Conservation (phyloP, 106 monocot species). For the Dioscorea alata region DNA sequence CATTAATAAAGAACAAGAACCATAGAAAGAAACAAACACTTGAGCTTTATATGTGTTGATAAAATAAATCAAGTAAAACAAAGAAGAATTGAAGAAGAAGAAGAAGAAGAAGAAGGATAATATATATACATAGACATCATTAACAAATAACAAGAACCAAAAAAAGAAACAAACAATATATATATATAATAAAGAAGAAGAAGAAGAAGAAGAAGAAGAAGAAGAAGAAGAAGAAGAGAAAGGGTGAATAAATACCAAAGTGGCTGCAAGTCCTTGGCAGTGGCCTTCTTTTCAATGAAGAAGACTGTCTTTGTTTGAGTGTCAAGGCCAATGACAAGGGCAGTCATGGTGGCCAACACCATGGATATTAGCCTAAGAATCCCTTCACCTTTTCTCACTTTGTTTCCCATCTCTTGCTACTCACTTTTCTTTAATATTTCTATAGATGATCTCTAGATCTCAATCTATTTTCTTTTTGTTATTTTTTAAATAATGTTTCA, state of each 20-base stretch:
- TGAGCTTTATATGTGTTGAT: too few relatives aligned
- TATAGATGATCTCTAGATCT: constrained; percentile 7
- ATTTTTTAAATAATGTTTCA: neutral
- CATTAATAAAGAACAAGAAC: too few relatives aligned
- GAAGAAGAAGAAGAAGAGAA: neutral
- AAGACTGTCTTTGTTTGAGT: constrained; percentile 20
- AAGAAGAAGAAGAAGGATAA: neutral
- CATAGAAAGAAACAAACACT: too few relatives aligned
- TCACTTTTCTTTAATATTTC: neutral
- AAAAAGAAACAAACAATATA: too few relatives aligned
- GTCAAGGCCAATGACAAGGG: constrained; percentile 12
- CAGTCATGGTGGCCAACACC: constrained; percentile 11
- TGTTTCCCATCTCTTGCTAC: constrained; percentile 11
- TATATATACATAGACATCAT: neutral
- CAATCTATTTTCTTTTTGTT: neutral
- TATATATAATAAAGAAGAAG: too few relatives aligned
- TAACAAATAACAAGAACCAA: neutral
- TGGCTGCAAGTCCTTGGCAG: constrained; percentile 16
- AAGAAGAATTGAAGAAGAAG: too few relatives aligned
- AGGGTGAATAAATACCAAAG: constrained; percentile 5
- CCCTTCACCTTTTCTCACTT: constrained; percentile 2
- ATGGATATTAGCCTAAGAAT: constrained; percentile 9
- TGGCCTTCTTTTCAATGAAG: constrained; percentile 20
- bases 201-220: neutral
- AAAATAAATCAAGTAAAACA: too few relatives aligned